phyloP scores from a whole-genome alignment of 345 rosid species.

The Nephelium lappaceum region DNA sequence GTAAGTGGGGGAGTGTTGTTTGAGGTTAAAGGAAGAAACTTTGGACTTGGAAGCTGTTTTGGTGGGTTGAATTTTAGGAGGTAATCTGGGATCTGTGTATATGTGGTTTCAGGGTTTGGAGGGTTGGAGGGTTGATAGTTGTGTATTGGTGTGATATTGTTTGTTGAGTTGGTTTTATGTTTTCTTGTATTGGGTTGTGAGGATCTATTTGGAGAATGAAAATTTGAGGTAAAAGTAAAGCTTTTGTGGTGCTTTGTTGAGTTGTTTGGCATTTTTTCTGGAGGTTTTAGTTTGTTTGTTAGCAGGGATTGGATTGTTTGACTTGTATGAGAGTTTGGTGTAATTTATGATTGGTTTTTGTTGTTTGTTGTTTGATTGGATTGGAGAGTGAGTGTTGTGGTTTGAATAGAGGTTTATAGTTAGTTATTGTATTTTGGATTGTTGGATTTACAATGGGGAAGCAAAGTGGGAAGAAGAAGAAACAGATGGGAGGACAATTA shows the following conservation, averaged over 20 bases:
- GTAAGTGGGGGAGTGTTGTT: constrained; percentile 11
- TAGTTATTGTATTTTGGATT: constrained; percentile 16
- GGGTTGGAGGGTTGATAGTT: constrained; percentile 24
- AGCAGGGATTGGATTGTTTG: constrained; percentile 18
- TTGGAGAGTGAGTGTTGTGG: constrained; percentile 15
- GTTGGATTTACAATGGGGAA: constrained; percentile 46
- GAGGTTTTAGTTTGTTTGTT: constrained; percentile 2
- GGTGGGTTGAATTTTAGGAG: constrained; percentile 18
- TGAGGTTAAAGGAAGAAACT: constrained; percentile 24
- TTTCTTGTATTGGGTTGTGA: constrained; percentile 18
- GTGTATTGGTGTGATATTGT: constrained; percentile 22
- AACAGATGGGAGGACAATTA: constrained; percentile 35
- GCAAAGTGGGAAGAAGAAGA: constrained; percentile 51
- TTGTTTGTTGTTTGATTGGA: constrained; percentile 12
- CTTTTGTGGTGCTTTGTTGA: constrained; percentile 16
- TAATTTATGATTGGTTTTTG: neutral
- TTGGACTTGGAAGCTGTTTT: constrained; percentile 25
- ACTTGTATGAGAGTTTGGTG: constrained; percentile 20
- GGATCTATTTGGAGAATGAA: constrained; percentile 10
- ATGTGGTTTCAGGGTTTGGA: constrained; percentile 24
- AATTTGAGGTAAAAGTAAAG: constrained; percentile 1
- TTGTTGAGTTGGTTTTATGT: constrained; percentile 17
- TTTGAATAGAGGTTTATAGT: constrained; percentile 8
- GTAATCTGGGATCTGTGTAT: constrained; percentile 11
- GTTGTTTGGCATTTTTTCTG: neutral